Evolutionary conservation across 1,139 yeast species (phyloP).

Genomic region (Candida tropicalis): DNA sequence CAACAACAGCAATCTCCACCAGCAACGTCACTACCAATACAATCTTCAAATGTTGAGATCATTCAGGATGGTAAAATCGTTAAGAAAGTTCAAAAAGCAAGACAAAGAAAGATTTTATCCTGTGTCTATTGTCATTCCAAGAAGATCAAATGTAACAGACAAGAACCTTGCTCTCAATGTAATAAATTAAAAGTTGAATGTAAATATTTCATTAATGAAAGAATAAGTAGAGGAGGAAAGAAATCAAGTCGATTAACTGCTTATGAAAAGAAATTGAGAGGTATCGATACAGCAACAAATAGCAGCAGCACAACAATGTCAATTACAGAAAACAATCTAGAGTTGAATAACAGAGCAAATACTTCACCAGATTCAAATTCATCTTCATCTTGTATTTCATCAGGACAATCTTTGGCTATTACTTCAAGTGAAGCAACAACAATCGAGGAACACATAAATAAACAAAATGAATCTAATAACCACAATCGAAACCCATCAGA

Average conservation of each 20-base stretch:
- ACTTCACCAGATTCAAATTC: constrained; percentile 2
- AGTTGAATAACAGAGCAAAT: not conserved
- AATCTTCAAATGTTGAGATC: constrained; percentile 2
- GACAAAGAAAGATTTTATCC: constrained; percentile 58
- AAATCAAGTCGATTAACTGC: constrained; percentile 22
- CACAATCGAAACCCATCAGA: constrained; percentile 1
- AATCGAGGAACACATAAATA: constrained; percentile 3
- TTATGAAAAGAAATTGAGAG: constrained; percentile 15
- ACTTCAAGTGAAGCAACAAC: constrained; percentile 6
- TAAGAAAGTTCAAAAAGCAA: constrained; percentile 57
- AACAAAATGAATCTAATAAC: not conserved
- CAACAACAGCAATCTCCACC: not conserved
- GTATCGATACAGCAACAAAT: constrained; percentile 4
- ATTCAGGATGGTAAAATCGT: constrained; percentile 33
- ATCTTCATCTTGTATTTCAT: not conserved
- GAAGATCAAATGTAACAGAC: constrained; percentile 61
- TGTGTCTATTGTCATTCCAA: constrained; percentile 66
- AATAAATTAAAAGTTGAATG: constrained; percentile 46
- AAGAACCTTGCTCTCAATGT: constrained; percentile 55
- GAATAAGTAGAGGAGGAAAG: constrained; percentile 53
- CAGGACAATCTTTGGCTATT: not conserved
- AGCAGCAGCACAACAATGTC: not conserved
- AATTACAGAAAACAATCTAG: not conserved
- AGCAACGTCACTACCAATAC: not conserved
- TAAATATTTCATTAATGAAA: constrained; percentile 57